A percentile compares a stretch with the other conserved stretches of the same genome.
phyloP scores from a whole-genome alignment of 164 flowering plant species.

The Annona squamosa region DNA sequence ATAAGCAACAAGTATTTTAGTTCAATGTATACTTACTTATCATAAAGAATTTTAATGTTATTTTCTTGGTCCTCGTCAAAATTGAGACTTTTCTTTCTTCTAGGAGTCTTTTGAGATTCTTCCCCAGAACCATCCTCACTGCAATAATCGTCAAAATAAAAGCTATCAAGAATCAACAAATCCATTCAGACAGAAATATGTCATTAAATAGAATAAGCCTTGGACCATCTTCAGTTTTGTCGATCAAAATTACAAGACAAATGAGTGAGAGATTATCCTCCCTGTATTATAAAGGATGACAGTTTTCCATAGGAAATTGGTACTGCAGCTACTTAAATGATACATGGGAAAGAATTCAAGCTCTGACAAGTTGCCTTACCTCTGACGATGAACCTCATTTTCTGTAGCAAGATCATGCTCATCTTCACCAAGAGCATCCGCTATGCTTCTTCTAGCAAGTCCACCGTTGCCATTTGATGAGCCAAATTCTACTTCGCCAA shows the following conservation, averaged over 20 bases:
- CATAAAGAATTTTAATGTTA: conserved; percentile 53
- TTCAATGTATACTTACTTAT: conserved; percentile 42
- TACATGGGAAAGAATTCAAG: conserved; percentile 3
- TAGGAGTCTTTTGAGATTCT: conserved; percentile 22
- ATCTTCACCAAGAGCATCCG: conserved; percentile 94
- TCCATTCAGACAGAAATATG: background rate
- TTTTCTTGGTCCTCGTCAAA: conserved; percentile 43
- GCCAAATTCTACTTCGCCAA: conserved; percentile 31
- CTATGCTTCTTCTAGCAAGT: conserved; percentile 47
- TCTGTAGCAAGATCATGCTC: conserved; percentile 62
- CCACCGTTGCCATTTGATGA: conserved; percentile 29
- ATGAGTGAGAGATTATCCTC: conserved; percentile 16
- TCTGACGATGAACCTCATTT: conserved; percentile 23
- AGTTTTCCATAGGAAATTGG: background rate
- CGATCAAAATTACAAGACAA: conserved; percentile 1
- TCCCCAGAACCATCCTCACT: conserved; percentile 28
- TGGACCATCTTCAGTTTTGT: conserved; percentile 1
- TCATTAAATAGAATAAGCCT: background rate
- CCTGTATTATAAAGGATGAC: conserved; percentile 15
- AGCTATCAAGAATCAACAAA: background rate
- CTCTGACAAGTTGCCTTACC: conserved; percentile 30
- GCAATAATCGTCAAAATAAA: conserved; percentile 22
- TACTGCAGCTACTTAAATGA: conserved; percentile 1
- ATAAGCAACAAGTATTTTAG: background rate
- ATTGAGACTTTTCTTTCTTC: conserved; percentile 44